Evolutionary conservation across 176 grass and related monocot species (phyloP).

Genomic region (Avena sativa): DNA sequence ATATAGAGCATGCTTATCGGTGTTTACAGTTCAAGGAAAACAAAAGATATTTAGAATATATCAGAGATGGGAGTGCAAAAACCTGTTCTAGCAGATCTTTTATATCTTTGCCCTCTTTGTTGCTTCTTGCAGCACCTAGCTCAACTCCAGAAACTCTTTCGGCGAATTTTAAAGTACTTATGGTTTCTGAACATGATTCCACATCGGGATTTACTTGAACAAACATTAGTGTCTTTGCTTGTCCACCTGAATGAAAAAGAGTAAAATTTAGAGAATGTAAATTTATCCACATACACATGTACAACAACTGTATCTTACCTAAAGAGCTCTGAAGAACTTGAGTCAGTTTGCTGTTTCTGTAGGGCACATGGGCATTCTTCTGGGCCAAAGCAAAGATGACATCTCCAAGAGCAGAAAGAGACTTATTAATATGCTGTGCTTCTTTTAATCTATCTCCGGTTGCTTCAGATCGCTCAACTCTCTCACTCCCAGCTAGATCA

Average conservation of each 20-base stretch:
- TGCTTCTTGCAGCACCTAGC: conserved; percentile 90
- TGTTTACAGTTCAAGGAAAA: conserved; percentile 26
- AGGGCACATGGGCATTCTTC: conserved; percentile 84
- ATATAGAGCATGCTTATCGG: not conserved
- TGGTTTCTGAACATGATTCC: conserved; percentile 93
- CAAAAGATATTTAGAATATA: not conserved
- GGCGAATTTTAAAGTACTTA: conserved; percentile 98
- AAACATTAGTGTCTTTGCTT: conserved; percentile 98
- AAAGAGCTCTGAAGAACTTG: conserved; percentile 99
- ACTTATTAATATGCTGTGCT: conserved; percentile 94
- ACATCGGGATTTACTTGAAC: conserved; percentile 93
- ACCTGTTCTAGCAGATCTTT: conserved; percentile 98
- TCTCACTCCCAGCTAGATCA: conserved; percentile 97
- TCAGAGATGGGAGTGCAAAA: not conserved
- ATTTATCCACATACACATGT: not conserved
- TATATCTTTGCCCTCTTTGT: conserved; percentile 96
- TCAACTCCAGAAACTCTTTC: conserved; percentile 99
- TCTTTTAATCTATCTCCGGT: conserved; percentile 97
- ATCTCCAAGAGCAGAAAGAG: conserved; percentile 92
- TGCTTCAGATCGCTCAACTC: conserved; percentile 93
- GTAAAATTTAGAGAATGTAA: not conserved
- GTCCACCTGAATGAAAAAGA: conserved; percentile 73
- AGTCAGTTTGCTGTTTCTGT: conserved; percentile 97
- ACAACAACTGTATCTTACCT: conserved; percentile 57
- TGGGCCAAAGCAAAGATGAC: conserved; percentile 91